These are phyloP conservation scores for Rhazya stricta DNA, from an alignment of 257 asterid species.

Conservation along the genomic window DNA sequence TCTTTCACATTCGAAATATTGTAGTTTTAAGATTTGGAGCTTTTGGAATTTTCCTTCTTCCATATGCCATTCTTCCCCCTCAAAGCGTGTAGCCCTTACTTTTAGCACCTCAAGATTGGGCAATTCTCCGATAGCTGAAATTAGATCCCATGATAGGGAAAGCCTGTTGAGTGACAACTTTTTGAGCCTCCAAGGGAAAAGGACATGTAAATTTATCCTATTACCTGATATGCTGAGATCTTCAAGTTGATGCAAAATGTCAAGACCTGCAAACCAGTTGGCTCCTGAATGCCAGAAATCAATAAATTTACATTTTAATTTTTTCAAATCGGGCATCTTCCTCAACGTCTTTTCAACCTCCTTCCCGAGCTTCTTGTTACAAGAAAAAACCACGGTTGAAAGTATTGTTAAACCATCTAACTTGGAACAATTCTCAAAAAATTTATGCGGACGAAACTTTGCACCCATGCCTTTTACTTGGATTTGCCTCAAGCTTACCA, in stretches of 20 bases:
- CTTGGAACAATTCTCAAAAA: neutral
- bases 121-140: neutral
- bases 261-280: neutral
- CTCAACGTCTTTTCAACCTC: neutral
- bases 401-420: neutral
- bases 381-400: neutral
- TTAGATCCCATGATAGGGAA: neutral
- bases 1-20: too few relatives aligned
- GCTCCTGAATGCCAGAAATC: neutral
- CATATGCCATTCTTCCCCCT: neutral
- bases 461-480: neutral
- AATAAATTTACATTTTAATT: neutral
- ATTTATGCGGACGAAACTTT: neutral
- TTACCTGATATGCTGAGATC: neutral
- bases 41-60: neutral
- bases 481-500: neutral
- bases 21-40: neutral
- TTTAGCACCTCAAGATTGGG: constrained; percentile 2
- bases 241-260: neutral
- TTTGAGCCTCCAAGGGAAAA: neutral
- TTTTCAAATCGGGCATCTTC: neutral
- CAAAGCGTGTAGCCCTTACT: neutral
- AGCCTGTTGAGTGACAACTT: neutral
- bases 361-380: neutral
- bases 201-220: neutral